Percentiles rank a stretch among this genome's conserved stretches.
phyloP scores from a whole-genome alignment of 805 yeast species.

The Dipodascopsis uninucleata region DNA sequence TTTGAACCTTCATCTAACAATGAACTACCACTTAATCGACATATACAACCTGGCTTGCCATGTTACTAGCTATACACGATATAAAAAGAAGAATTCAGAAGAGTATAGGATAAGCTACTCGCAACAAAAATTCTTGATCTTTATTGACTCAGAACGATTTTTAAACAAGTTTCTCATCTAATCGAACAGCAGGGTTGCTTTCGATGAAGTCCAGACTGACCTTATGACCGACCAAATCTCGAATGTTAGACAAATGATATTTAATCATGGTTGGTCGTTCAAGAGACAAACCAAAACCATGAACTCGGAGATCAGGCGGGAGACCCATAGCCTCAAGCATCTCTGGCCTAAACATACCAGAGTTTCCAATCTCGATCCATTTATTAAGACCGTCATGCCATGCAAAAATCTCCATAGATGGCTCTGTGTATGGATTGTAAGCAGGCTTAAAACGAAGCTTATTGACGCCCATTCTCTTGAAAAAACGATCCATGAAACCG shows the following conservation, averaged over 20 bases:
- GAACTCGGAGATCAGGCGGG: constrained; percentile 87
- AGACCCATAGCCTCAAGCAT: constrained; percentile 98
- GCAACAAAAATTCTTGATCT: no score
- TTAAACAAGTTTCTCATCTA: constrained; percentile 60
- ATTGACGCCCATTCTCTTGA: constrained; percentile 94
- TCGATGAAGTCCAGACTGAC: constrained; percentile 92
- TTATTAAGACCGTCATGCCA: constrained; percentile 91
- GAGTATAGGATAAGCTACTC: no score
- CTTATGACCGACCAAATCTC: constrained; percentile 96
- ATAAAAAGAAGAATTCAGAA: no score
- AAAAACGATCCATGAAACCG: constrained; percentile 97
- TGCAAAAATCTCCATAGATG: constrained; percentile 94
- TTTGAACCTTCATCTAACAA: no score
- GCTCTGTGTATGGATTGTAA: constrained; percentile 98
- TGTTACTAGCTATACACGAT: no score
- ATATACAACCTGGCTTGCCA: no score
- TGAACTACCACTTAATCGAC: no score
- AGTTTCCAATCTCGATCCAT: constrained; percentile 99
- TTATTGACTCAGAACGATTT: not conserved
- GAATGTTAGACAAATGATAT: constrained; percentile 89
- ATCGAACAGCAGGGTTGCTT: constrained; percentile 94
- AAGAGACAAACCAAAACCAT: constrained; percentile 95
- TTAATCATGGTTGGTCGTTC: constrained; percentile 99
- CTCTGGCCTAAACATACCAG: constrained; percentile 99
- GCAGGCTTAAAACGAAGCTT: constrained; percentile 97